A percentile compares a stretch with the other conserved stretches of the same genome.
Conservation (phyloP, 176 grass and related monocot species). For the Oryza glaberrima region DNA sequence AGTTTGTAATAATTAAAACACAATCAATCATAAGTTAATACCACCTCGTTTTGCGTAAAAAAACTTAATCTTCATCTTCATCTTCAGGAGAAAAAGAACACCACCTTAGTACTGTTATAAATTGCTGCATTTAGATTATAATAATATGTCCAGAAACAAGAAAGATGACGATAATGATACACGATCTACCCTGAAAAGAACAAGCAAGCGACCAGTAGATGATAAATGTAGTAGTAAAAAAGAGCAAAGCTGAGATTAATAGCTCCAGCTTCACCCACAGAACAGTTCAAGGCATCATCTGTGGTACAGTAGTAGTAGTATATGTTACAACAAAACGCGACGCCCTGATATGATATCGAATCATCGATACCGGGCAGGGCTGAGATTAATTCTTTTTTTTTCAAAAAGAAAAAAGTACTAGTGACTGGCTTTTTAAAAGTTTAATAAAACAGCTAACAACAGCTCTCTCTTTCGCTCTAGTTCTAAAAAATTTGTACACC, state of each 20-base stretch:
- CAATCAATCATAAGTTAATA: too few species aligned
- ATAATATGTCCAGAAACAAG: not conserved
- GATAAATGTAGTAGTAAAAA: too few species aligned
- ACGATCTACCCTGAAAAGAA: not conserved
- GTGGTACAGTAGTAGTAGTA: not conserved
- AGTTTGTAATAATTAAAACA: too few species aligned
- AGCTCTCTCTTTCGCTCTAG: not conserved
- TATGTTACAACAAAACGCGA: constrained; percentile 26
- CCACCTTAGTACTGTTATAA: too few species aligned
- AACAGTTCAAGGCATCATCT: not conserved
- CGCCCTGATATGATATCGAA: not conserved
- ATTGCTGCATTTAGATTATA: too few species aligned
- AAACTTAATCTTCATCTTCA: too few species aligned
- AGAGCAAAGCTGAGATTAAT: constrained; percentile 30
- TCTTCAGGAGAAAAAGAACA: too few species aligned
- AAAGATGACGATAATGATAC: not conserved
- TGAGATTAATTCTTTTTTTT: not conserved
- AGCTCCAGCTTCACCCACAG: constrained; percentile 20
- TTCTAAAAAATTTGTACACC: constrained; percentile 42
- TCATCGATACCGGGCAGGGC: not conserved
- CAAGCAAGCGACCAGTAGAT: not conserved
- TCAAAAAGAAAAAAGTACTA: not conserved
- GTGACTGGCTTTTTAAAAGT: not conserved
- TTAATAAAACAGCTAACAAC: constrained; percentile 27
- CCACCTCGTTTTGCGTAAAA: too few species aligned